Base-by-base conservation (phyloP, 1,284 basidiomycete species). In the Heterobasidion parviporum region DNA sequence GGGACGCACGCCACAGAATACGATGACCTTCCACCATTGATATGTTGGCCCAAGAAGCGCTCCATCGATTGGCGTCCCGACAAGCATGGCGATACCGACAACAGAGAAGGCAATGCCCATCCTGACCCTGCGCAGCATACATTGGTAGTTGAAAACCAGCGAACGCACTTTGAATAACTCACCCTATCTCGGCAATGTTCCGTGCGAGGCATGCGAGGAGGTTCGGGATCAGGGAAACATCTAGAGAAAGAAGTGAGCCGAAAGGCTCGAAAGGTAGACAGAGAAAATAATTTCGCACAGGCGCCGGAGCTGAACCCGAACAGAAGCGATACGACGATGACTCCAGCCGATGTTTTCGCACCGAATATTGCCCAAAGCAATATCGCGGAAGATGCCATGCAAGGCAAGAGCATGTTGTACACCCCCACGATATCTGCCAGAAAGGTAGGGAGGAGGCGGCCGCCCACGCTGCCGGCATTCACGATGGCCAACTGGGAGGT, bases 51-150 rank as follows among this genome's bases (percentile, higher is more conserved):
- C 56, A 15, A 79, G 60, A 15, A 78, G 64, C 10, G 70, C 72
- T 1, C 75, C 76, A 58, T 71, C 69, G 45, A 77, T 74, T 4
- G 77, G 78, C n/a, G 75, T 75, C 6, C 78, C 78, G n/a, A 75
- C 60, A 10, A 80, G 70, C 58, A 75, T 68, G n/a, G 76, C 72
- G 33, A 74, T 57, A 8, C 72, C 74, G n/a, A 78, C 76, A 56
- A 74, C 64, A 8, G 76, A 73, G 61, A 79, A 81, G 2, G 77
- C 78, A 38, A 79, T 65, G n/a, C 79, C 79, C 73, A 80, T 78
- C 26, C 79, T 71, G 7, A 41, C 38, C n/a, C 38, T 41, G 38
- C 12, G 10, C 38, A 8, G 38, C n/a, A n/a, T 6, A 41, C 6
- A 41, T 41, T 41, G 5, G 7, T 41, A 26, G 26, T 5, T 26